Evolutionary conservation across 345 rosid genomes (phyloP), one percentile per base, ranked within the genome.

Genomic region (Gossypium longicalyx): DNA sequence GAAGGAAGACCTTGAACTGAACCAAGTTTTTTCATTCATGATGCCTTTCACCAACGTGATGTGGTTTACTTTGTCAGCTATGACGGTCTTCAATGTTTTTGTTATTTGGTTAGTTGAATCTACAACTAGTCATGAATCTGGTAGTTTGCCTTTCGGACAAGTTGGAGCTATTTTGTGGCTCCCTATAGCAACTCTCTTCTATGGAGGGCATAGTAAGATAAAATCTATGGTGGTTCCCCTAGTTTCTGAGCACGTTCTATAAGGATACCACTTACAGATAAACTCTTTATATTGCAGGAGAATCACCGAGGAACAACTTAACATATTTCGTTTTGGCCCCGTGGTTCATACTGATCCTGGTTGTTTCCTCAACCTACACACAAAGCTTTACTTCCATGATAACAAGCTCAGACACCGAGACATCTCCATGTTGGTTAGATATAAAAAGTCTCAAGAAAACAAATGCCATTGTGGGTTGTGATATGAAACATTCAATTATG

Each of bases 301-400:
- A 73, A 69, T 34, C 73, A 19, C 43, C 58, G 1, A 57, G 45
- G 51, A 80, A 17, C 43, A 72, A 41, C 57, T 12, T 67, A 27
- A 57, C 79, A 17, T 70, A 72, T 71, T 43, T 76, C 11, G 60
- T 76, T 16, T 57, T 76, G 49, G 70, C 65, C 2, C 82, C 79
- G 10, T 76, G 82, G 82, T 43, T 76, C 19, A 25, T 80, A 34
- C 65, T 76, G 57, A 57, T 80, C 19, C 74, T 72, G n/a, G 43
- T 80, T 44, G 60, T 76, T 44, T n/a, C 51, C 23, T 23, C 74
- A 20, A 58, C 45, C 16, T 76, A 76, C 9, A 66, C 79, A 3
- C 70, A 74, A 1, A 61, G 20, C 17, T 75, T 80, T n/a, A 57
- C 79, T 71, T 71, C 79, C 2, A 67, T 22, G 70, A 54, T 79